phyloP scores from a whole-genome alignment of 805 yeast species.

The Zygotorulaspora danielsina region DNA sequence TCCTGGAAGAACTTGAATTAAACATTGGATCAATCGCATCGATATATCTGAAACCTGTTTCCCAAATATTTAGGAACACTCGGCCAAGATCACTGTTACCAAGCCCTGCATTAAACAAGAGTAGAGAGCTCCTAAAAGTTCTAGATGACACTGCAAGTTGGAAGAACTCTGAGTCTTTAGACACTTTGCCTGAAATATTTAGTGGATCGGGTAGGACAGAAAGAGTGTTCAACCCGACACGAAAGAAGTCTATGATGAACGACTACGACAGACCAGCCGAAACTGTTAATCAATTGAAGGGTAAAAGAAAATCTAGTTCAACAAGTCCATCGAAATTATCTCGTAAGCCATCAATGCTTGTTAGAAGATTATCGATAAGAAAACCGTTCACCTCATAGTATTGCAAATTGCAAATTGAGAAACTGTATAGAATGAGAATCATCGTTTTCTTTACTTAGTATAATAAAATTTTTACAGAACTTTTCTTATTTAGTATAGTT shows the following conservation, averaged over 20 bases:
- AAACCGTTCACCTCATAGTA: conserved; percentile 19
- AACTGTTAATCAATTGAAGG: conserved; percentile 36
- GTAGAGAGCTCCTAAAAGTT: conserved; percentile 19
- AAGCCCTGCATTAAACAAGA: conserved; percentile 45
- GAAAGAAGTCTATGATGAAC: conserved; percentile 27
- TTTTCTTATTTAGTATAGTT: conserved; percentile 29
- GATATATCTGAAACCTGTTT: conserved; percentile 76
- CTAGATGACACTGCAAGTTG: conserved; percentile 12
- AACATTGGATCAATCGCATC: conserved; percentile 80
- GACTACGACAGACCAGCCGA: conserved; percentile 41
- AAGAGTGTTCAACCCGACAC: conserved; percentile 3
- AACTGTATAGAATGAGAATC: neutral
- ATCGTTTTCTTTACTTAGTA: conserved; percentile 13
- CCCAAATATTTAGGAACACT: conserved; percentile 69
- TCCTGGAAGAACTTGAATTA: conserved; percentile 77
- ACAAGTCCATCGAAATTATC: conserved; percentile 31
- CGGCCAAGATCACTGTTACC: conserved; percentile 46
- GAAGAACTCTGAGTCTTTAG: conserved; percentile 17
- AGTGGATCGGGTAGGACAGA: conserved; percentile 4
- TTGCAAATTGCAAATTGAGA: neutral
- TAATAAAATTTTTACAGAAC: conserved; percentile 34
- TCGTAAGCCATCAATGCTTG: conserved; percentile 35
- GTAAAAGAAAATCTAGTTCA: conserved; percentile 32
- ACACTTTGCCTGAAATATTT: conserved; percentile 12
- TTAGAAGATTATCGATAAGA: conserved; percentile 35